Conservation (phyloP, 352 stramenopile genomes). For the Phytophthora macrochlamydospora region DNA sequence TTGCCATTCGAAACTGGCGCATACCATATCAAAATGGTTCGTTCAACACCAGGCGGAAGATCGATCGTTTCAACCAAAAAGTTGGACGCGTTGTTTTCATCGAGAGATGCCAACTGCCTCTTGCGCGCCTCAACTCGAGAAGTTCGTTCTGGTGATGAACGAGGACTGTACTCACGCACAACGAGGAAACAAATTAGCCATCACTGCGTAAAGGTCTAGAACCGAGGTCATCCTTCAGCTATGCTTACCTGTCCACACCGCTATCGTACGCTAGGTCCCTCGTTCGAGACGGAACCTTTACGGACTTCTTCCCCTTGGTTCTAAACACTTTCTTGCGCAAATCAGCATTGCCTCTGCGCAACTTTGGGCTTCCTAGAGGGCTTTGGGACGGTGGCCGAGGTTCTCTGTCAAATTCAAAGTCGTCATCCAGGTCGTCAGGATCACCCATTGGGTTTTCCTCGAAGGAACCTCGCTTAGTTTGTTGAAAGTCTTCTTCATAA, state of each 20-base stretch:
- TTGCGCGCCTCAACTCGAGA: constrained; percentile 52
- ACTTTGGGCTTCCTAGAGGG: constrained; percentile 63
- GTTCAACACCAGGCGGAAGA: constrained; percentile 82
- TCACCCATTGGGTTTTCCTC: constrained; percentile 80
- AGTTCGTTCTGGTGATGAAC: constrained; percentile 79
- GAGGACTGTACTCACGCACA: constrained; percentile 58
- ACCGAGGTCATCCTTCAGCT: too few relatives aligned
- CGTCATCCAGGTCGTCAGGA: constrained; percentile 82
- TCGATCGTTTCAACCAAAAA: constrained; percentile 90
- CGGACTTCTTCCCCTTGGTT: constrained; percentile 57
- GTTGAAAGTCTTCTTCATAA: constrained; percentile 78
- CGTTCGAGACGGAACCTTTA: constrained; percentile 55
- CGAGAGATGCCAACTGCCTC: constrained; percentile 42
- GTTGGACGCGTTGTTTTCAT: constrained; percentile 79
- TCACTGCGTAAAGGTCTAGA: too few relatives aligned
- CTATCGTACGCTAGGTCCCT: constrained; percentile 76
- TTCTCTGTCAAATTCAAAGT: constrained; percentile 90
- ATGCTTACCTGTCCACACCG: constrained; percentile 73
- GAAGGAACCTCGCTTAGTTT: constrained; percentile 74
- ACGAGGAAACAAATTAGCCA: not conserved
- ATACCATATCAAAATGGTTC: constrained; percentile 91
- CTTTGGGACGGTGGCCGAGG: constrained; percentile 48
- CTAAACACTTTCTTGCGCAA: constrained; percentile 52
- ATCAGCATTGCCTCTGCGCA: constrained; percentile 45
- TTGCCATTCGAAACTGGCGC: constrained; percentile 50